These are phyloP conservation scores for Gracilaria caudata DNA, from an alignment of 23 red algal genomes.

Conservation along the genomic window DNA sequence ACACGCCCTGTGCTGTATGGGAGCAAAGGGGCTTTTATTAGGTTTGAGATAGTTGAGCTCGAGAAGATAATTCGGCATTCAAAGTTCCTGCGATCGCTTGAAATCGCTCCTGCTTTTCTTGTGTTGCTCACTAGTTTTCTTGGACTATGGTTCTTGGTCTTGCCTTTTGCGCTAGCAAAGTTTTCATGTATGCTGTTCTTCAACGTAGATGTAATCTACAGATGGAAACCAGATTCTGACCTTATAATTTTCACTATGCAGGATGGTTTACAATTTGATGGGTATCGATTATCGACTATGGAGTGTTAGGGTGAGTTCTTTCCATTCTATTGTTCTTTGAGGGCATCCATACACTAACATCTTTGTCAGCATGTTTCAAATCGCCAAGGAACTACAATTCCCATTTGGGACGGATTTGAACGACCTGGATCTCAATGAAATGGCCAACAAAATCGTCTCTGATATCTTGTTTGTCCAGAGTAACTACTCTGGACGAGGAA, in stretches of 20 bases:
- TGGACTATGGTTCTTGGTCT: conserved; percentile 49
- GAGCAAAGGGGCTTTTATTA: conserved; percentile 3
- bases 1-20: not conserved
- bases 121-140: conserved; percentile 33
- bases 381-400: conserved; percentile 35
- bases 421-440: conserved; percentile 31
- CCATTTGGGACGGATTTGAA: conserved; percentile 52
- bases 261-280: conserved; percentile 65
- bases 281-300: conserved; percentile 54
- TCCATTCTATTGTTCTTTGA: not conserved
- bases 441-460: conserved; percentile 24
- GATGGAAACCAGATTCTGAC: not conserved
- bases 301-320: conserved; percentile 42
- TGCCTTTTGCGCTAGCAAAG: conserved; percentile 56
- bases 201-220: not conserved
- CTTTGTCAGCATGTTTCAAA: conserved; percentile 16
- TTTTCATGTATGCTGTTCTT: conserved; percentile 5
- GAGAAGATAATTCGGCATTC: conserved; percentile 30
- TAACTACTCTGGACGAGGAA: not conserved
- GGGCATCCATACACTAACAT: not conserved
- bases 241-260: not conserved
- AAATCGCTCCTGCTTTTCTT: conserved; percentile 46
- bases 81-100: conserved; percentile 20
- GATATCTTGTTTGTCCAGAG: conserved; percentile 45
- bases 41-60: conserved; percentile 16